phyloP scores from a whole-genome alignment of 1,139 yeast genomes.

The Pichia sp. region DNA sequence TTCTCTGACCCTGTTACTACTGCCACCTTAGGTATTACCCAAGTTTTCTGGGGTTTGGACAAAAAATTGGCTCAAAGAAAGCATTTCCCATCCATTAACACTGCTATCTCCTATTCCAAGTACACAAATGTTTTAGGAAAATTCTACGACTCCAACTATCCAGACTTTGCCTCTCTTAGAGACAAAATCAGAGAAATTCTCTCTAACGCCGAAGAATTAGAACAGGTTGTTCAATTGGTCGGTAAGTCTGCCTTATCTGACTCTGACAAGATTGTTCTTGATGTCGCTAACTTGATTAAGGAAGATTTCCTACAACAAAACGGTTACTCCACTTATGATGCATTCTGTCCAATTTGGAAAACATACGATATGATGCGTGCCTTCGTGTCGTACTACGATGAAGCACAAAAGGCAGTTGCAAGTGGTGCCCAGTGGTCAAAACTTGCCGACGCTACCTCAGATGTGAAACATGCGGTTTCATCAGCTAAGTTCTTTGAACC shows the following conservation, averaged over 20 bases:
- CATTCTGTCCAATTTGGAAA: constrained; percentile 99
- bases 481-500: constrained; percentile 97
- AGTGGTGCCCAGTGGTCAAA: constrained; percentile 95
- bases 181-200: constrained; percentile 89
- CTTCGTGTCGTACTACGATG: constrained; percentile 85
- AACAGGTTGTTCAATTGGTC: constrained; percentile 97
- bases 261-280: constrained; percentile 92
- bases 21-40: constrained; percentile 96
- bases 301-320: constrained; percentile 99
- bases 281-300: constrained; percentile 84
- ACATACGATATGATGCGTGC: constrained; percentile 97
- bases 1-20: constrained; percentile 99
- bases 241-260: constrained; percentile 98
- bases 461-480: constrained; percentile 88
- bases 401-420: constrained; percentile 94
- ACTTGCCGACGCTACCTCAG: constrained; percentile 80
- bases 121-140: constrained; percentile 83
- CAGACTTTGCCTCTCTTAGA: constrained; percentile 88
- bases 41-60: constrained; percentile 99
- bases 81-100: constrained; percentile 98
- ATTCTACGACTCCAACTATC: constrained; percentile 80
- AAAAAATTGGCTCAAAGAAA: constrained; percentile 98
- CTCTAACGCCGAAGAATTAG: constrained; percentile 95
- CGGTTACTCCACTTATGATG: constrained; percentile 97
- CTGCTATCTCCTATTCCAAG: constrained; percentile 93